Conservation (phyloP, 1,284 basidiomycete species). For the Melampsora larici-populina region DNA sequence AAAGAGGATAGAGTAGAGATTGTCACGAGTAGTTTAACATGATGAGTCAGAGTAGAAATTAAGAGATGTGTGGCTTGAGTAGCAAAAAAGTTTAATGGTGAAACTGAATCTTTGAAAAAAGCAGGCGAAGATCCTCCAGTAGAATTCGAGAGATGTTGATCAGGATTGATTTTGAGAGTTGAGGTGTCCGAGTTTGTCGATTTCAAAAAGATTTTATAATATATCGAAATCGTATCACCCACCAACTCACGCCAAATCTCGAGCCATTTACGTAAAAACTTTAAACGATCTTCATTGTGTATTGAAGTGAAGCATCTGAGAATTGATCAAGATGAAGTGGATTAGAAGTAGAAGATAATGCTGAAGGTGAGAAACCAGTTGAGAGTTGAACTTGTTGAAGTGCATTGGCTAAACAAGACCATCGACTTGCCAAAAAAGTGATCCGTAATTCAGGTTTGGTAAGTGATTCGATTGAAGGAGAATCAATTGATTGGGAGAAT, state of each 20-base stretch:
- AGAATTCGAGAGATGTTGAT: neutral
- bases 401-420: constrained; percentile 1
- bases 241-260: constrained; percentile 31
- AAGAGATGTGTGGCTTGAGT: constrained; percentile 26
- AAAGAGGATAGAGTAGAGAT: constrained; percentile 72
- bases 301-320: neutral
- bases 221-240: constrained; percentile 27
- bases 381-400: constrained; percentile 16
- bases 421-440: constrained; percentile 1
- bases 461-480: neutral
- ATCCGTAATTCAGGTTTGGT: constrained; percentile 8
- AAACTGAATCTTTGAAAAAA: constrained; percentile 5
- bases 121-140: neutral
- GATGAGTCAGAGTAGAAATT: neutral
- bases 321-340: neutral
- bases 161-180: neutral
- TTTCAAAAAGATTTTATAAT: constrained; percentile 21
- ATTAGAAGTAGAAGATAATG: neutral
- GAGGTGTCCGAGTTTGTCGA: neutral
- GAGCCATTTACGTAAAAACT: constrained; percentile 18
- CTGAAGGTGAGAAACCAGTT: neutral
- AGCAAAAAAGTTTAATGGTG: constrained; percentile 28
- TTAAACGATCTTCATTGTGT: constrained; percentile 7
- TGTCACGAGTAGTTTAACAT: constrained; percentile 60
- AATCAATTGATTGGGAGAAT: neutral